Evolutionary conservation across 1,139 yeast species (phyloP), one percentile per base, ranked within the genome.

Genomic region (Candida frijolesensis): DNA sequence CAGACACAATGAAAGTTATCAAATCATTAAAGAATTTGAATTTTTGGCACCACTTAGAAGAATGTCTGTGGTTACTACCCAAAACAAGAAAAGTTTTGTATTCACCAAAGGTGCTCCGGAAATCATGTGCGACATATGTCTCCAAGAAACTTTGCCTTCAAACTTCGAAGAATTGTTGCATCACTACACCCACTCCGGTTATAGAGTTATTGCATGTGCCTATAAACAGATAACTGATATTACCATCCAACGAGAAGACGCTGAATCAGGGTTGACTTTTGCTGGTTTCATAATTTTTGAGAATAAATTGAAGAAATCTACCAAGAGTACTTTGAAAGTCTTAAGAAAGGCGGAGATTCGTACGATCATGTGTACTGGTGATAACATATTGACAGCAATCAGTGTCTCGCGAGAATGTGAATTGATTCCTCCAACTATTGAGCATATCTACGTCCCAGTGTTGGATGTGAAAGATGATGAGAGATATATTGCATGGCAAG

Each of bases 341-440:
- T 74, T 94, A 49, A 71, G 71, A 39, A 61, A 65, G 12, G 97
- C 99, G 0, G 75, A 81, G 39, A 80, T 94, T 50, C 76, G 98
- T 58, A 89, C 96, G 0, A 76, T 91, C 25, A 95, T 94, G 99
- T 95, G 99, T 67, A 94, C 99, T 0, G 99, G 99, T 48, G 99
- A 94, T 65, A 94, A 94, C 63, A 83, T 94, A 14, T 74, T 94
- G 54, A 94, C 99, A 0, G 99, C 99, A 0, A 83, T 95, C 25
- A 88, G 96, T 68, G 99, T 94, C 22, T 97, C 89, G 2, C 79
- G 82, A 54, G 97, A 94, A 61, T 88, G 96, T 65, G 85, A 83
- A 8, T 76, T 94, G 54, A 69, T 94, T 8, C 67, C 69, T 2
- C 69, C 74, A 1, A 64, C 68, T 4, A 68, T 66, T 9, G 64